Conservation (phyloP, 2,329 filamentous ascomycete species). For the Trichoderma afroharzianum region DNA sequence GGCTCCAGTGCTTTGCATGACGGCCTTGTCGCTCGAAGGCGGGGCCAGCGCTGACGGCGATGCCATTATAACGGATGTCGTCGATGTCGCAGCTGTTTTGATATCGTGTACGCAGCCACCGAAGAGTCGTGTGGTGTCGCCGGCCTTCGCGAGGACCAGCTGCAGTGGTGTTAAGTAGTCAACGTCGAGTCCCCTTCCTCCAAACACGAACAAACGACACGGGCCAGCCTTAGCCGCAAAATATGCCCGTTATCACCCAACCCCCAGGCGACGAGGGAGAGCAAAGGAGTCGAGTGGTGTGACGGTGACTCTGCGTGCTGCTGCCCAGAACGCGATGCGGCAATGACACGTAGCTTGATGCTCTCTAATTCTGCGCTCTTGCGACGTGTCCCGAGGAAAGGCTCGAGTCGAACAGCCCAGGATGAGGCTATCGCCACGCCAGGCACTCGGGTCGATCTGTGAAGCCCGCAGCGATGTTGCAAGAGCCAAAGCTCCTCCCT, state of each 20-base stretch:
- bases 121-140: not conserved
- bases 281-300: not conserved
- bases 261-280: not conserved
- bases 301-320: not conserved
- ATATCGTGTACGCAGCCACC: not conserved
- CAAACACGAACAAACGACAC: not conserved
- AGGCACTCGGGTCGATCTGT: not conserved
- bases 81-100: not conserved
- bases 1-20: not conserved
- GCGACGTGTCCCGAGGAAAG: not conserved
- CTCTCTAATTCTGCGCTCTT: not conserved
- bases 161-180: not conserved
- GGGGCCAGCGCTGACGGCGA: not conserved
- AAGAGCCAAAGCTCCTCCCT: not conserved
- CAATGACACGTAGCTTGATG: not conserved
- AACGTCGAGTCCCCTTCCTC: not conserved
- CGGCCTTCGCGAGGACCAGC: not conserved
- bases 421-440: slow-evolving; percentile 1
- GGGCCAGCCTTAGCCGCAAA: not conserved
- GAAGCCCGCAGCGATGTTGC: not conserved
- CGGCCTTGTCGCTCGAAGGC: not conserved
- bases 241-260: not conserved
- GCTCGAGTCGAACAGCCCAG: not conserved
- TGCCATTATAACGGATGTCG: not conserved
- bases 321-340: not conserved